Evolutionary conservation across 129 eudicot species (phyloP), one percentile per base, ranked within the genome.

Genomic region (Chrysanthemum makinoi): DNA sequence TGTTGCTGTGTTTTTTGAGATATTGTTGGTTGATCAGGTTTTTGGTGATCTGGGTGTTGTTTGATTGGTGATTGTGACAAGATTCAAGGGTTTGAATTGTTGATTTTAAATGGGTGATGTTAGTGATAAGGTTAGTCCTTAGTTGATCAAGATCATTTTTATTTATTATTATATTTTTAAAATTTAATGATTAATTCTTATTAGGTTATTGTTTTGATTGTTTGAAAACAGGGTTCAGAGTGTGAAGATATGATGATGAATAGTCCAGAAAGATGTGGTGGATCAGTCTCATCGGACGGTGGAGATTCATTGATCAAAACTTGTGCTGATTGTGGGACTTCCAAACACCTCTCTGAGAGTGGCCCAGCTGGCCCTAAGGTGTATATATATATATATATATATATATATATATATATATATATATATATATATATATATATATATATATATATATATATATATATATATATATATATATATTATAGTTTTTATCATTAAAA

Each of bases 361-460:
- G 99, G 99, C 19, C 99, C 99, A 6, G 96, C 96, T 77, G 99
- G 97, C 20, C 99, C 97, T 13, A 94, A 94, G 99, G 99, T 94
- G 51, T 65, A 10, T 35, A 19, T 20, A n/a, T n/a, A n/a, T n/a
- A n/a, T n/a, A n/a, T n/a, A n/a, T n/a, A n/a, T n/a, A n/a, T n/a
- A n/a, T n/a, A n/a, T n/a, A n/a, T n/a, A n/a, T n/a, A n/a, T n/a
- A n/a, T n/a, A n/a, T n/a, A n/a, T n/a, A n/a, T n/a, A n/a, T n/a
- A n/a, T n/a, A n/a, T n/a, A n/a, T n/a, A n/a, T n/a, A n/a, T n/a
- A n/a, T n/a, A n/a, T n/a, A n/a, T n/a, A n/a, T n/a, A n/a, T n/a
- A n/a, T n/a, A n/a, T n/a, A n/a, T n/a, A n/a, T n/a, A n/a, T n/a
- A n/a, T n/a, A n/a, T n/a, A n/a, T n/a, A n/a, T n/a, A n/a, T 94